These are phyloP conservation scores for Drechslera avenae DNA, from an alignment of 2,329 filamentous ascomycete species.

Conservation along the genomic window DNA sequence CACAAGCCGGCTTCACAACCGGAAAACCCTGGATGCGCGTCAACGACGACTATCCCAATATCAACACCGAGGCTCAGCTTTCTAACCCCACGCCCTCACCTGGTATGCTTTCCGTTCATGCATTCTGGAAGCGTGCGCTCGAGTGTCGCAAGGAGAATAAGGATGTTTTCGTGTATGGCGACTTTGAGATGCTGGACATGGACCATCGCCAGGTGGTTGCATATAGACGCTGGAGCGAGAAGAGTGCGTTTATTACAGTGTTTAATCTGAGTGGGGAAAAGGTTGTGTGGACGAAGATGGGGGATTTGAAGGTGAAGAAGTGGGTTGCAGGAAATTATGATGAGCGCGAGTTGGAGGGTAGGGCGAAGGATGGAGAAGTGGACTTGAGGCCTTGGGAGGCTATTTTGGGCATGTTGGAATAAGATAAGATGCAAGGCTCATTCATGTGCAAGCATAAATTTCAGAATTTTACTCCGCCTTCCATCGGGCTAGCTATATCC, in stretches of 20 bases:
- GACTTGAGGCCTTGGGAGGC: slow-evolving; percentile 46
- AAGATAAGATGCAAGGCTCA: background rate
- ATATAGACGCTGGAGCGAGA: slow-evolving; percentile 38
- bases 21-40: slow-evolving; percentile 66
- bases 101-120: slow-evolving; percentile 56
- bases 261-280: slow-evolving; percentile 43
- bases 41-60: slow-evolving; percentile 58
- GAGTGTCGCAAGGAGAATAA: slow-evolving; percentile 61
- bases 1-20: slow-evolving; percentile 67
- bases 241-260: slow-evolving; percentile 37
- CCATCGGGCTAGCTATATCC: too few species aligned
- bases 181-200: slow-evolving; percentile 60
- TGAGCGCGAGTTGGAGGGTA: slow-evolving; percentile 29
- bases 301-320: slow-evolving; percentile 32
- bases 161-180: slow-evolving; percentile 66
- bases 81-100: slow-evolving; percentile 32
- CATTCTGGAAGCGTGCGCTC: slow-evolving; percentile 66
- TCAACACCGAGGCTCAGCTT: slow-evolving; percentile 64
- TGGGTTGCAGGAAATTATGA: slow-evolving; percentile 49
- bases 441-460: too few species aligned
- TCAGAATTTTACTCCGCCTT: too few species aligned
- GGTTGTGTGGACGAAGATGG: slow-evolving; percentile 37
- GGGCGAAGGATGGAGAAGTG: slow-evolving; percentile 24
- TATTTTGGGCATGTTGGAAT: slow-evolving; percentile 34
- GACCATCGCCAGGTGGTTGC: slow-evolving; percentile 46